Percentiles rank a stretch among this genome's conserved stretches.
Evolutionary conservation across 1,139 yeast genomes (phyloP).

Genomic region (Yamadazyma kanchanaburiensis): DNA sequence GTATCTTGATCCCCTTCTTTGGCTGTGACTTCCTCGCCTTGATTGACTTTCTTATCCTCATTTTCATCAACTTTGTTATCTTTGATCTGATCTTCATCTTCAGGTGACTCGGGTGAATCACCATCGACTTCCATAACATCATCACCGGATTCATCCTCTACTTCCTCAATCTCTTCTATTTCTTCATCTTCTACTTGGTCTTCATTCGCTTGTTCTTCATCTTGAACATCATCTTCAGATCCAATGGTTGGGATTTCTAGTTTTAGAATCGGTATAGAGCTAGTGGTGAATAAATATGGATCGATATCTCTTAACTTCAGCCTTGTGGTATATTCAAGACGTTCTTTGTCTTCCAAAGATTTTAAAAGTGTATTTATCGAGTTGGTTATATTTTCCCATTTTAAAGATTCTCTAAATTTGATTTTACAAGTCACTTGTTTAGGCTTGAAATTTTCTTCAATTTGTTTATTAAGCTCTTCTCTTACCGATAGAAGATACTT

Average conservation of each 20-base stretch:
- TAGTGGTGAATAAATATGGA: slow-evolving; percentile 47
- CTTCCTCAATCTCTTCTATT: slow-evolving; percentile 2
- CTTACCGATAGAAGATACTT: slow-evolving; percentile 27
- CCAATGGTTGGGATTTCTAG: slow-evolving; percentile 5
- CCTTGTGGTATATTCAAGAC: slow-evolving; percentile 30
- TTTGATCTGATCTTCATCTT: too few species aligned
- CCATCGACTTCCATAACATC: slow-evolving; percentile 1
- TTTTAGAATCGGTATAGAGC: slow-evolving; percentile 37
- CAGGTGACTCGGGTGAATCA: too few species aligned
- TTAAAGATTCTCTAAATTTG: slow-evolving; percentile 13
- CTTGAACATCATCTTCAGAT: slow-evolving; percentile 1
- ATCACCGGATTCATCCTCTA: not conserved
- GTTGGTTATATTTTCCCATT: slow-evolving; percentile 26
- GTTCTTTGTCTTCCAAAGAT: slow-evolving; percentile 26
- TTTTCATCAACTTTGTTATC: not conserved
- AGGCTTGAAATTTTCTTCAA: slow-evolving; percentile 4
- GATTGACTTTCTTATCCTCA: not conserved
- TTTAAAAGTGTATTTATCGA: slow-evolving; percentile 27
- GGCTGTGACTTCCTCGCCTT: not conserved
- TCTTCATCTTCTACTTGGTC: slow-evolving; percentile 1
- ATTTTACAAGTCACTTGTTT: slow-evolving; percentile 6
- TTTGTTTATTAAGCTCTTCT: slow-evolving; percentile 25
- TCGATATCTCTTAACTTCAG: slow-evolving; percentile 41
- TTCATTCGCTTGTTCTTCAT: not conserved
- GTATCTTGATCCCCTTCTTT: not conserved